Conservation (phyloP, 176 grass and related monocot genomes). For the Carex parvula region DNA sequence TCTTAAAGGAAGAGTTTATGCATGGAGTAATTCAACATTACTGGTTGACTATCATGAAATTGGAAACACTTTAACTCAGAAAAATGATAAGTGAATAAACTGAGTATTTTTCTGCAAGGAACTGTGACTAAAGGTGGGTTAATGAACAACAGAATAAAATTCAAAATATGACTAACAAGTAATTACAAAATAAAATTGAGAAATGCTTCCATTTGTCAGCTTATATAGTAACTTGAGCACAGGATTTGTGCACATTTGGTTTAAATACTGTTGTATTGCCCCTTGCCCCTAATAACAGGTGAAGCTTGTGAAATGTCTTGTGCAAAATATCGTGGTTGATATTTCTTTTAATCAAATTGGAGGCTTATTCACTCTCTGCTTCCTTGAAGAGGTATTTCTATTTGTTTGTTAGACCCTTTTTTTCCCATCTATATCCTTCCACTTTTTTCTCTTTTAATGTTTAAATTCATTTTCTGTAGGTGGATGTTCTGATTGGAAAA, state of each 20-base stretch:
- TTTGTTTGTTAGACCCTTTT: background rate
- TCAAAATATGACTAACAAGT: background rate
- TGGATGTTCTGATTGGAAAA: slow-evolving; percentile 67
- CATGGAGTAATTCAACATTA: background rate
- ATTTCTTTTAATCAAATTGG: slow-evolving; percentile 95
- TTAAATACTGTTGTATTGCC: background rate
- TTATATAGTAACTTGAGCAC: background rate
- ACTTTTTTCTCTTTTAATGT: background rate
- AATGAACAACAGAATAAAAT: background rate
- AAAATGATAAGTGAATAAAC: background rate
- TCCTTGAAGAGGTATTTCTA: slow-evolving; percentile 72
- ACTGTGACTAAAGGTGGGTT: background rate
- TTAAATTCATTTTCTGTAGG: slow-evolving; percentile 40
- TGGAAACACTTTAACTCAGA: no score
- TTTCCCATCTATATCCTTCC: background rate
- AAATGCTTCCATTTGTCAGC: background rate
- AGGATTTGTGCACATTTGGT: background rate
- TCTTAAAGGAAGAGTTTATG: background rate
- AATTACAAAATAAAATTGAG: background rate
- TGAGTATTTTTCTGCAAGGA: background rate
- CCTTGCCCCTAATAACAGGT: slow-evolving; percentile 50
- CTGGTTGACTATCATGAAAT: background rate
- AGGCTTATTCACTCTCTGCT: slow-evolving; percentile 82
- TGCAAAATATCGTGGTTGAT: slow-evolving; percentile 85
- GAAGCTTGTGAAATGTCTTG: slow-evolving; percentile 85